Base-by-base conservation (phyloP, 2,329 filamentous ascomycete species). In the Chrysoporthe austroafricana region DNA sequence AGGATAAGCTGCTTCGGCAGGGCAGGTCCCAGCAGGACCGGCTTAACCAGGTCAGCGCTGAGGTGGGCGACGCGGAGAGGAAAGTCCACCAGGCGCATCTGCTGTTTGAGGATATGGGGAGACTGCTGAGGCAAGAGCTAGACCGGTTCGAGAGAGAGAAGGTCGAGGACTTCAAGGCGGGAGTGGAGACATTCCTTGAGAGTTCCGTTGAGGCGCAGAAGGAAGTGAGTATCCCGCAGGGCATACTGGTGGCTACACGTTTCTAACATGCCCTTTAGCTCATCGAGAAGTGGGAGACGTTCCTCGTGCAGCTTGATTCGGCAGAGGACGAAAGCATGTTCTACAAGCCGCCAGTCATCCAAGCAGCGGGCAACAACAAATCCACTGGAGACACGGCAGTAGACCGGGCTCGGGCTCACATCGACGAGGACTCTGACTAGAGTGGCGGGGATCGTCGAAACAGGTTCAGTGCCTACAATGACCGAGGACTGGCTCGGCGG, bases 101-200 rank as follows among this genome's bases (percentile, higher is more conserved):
- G 67, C 80, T 97, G 58, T 99, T 99, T 75, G 96, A 99, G 72
- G 96, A 99, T 76, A 98, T 99, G 94, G 96, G 96, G 16, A 86
- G 94, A 14, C 82, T 97, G 76, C 96, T 99, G 94, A 89, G 93
- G 69, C 86, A 85, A 46, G 96, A 99, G 79, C 84, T 99, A 72
- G 96, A 98, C 74, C 86, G 94, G 21, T 99, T 99, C 75, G 96
- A 99, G 81, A 88, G 88, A 74, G 96, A 99, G 80, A 99, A 99
- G 83, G 96, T 99, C 3, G 96, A 99, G 77, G 96, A 99, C 77
- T 99, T 99, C 80, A 99, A 99, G 84, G 96, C 92, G 70, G 95
- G 94, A 0, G 94, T 99, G 1, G 96, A 99, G 82, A 99, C 96
- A 1, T 99, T 97, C 80, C 80, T 99, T 73, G 96, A 99, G 83